These are phyloP conservation scores for Spironucleus salmonicida DNA, from an alignment of 208 protist species.

Conservation along the genomic window DNA sequence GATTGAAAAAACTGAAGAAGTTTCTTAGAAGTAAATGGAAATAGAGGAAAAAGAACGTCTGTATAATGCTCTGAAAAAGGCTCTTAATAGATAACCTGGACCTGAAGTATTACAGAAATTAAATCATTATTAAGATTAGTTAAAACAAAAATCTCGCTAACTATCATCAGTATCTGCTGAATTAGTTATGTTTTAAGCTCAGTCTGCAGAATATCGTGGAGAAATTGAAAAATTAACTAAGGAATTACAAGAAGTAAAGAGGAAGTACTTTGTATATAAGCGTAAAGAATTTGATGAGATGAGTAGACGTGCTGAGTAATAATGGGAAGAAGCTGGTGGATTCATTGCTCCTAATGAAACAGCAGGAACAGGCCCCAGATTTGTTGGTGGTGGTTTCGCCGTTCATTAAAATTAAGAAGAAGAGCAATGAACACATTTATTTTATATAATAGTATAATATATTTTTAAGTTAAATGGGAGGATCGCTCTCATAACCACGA, in stretches of 20 bases:
- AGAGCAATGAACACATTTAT: no score
- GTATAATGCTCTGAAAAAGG: constrained; percentile 30
- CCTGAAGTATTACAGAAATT: constrained; percentile 32
- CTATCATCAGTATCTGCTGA: constrained; percentile 26
- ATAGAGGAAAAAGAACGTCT: constrained; percentile 38
- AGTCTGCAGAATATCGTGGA: neutral
- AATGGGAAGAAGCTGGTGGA: neutral
- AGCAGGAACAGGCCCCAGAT: neutral
- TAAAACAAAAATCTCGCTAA: constrained; percentile 4
- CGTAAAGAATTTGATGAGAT: constrained; percentile 7
- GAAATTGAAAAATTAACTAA: constrained; percentile 26
- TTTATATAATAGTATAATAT: no score
- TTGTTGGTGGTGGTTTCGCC: constrained; percentile 21
- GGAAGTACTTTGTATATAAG: constrained; percentile 32
- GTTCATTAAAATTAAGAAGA: no score
- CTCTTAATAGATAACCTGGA: constrained; percentile 15
- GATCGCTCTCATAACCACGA: no score
- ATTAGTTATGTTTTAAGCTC: neutral
- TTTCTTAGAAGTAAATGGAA: neutral
- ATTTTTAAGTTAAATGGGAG: no score
- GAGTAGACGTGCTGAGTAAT: neutral
- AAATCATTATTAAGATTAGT: neutral
- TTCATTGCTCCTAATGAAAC: neutral
- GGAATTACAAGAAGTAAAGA: constrained; percentile 31
- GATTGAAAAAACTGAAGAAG: constrained; percentile 74